These are phyloP conservation scores for Harringtonia aguacate DNA, from an alignment of 2,329 filamentous ascomycete genomes.

Conservation along the genomic window DNA sequence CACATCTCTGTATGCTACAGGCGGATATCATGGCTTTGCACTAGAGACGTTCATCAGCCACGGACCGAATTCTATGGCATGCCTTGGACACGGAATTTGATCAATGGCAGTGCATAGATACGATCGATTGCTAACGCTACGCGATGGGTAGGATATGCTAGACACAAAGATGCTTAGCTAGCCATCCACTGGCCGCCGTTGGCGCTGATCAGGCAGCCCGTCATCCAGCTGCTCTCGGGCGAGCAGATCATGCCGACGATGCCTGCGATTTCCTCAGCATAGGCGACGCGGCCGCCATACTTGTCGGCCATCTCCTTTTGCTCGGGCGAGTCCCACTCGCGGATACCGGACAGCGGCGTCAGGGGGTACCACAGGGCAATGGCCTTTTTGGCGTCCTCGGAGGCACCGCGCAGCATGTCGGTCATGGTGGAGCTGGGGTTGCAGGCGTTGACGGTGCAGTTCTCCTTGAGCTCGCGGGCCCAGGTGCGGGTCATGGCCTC, in stretches of 20 bases:
- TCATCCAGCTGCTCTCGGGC: conserved; percentile 63
- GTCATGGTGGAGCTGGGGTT: conserved; percentile 27
- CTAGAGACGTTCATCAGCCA: no score
- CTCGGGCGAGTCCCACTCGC: not conserved
- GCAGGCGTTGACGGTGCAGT: conserved; percentile 44
- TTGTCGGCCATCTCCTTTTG: not conserved
- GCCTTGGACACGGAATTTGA: no score
- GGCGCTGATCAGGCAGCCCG: conserved; percentile 35
- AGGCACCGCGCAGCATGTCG: not conserved
- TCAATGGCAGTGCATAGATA: no score
- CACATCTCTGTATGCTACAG: no score
- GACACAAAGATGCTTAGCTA: no score
- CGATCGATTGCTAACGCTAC: no score
- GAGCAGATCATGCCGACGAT: conserved; percentile 67
- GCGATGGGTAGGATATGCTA: no score
- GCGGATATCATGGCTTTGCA: no score
- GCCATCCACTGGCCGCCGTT: not conserved
- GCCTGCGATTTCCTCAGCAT: conserved; percentile 58
- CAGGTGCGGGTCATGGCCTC: conserved; percentile 50
- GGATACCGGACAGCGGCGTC: not conserved
- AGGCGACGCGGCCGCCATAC: not conserved
- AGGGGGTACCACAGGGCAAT: not conserved
- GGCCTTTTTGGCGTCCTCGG: not conserved
- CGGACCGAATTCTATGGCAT: no score
- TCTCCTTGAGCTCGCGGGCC: conserved; percentile 43